Percentiles rank a stretch among this genome's conserved stretches.
Conservation (phyloP, 1,139 yeast genomes). For the Debaryomyces psychrophilus region DNA sequence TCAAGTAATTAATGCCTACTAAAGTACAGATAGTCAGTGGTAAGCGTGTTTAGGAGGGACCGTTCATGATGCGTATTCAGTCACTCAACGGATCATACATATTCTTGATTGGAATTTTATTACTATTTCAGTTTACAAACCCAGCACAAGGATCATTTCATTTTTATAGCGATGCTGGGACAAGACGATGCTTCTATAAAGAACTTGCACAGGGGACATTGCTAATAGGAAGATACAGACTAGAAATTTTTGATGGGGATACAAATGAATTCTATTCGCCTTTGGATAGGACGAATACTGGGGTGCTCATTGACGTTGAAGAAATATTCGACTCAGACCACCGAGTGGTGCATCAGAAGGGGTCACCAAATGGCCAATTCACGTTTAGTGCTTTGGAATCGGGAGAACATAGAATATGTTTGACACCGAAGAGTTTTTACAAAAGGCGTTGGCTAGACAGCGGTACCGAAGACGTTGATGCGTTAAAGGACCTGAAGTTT, state of each 20-base stretch:
- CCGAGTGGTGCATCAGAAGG: constrained; percentile 68
- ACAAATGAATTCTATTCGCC: constrained; percentile 49
- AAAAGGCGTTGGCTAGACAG: constrained; percentile 24
- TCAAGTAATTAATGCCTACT: neutral
- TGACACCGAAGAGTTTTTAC: constrained; percentile 59
- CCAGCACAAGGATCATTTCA: constrained; percentile 26
- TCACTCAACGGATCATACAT: neutral
- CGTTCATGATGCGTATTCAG: neutral
- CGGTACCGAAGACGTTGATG: constrained; percentile 15
- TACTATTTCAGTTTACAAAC: constrained; percentile 1
- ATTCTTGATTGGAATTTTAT: constrained; percentile 3
- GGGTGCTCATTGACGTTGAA: constrained; percentile 51
- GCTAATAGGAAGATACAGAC: constrained; percentile 59
- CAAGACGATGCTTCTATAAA: constrained; percentile 64
- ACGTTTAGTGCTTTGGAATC: constrained; percentile 69
- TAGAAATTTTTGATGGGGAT: constrained; percentile 56
- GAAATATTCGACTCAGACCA: constrained; percentile 70
- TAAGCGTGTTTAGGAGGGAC: neutral
- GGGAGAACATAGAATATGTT: constrained; percentile 75
- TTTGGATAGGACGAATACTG: constrained; percentile 32
- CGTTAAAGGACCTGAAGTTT: constrained; percentile 50
- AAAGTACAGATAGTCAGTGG: neutral
- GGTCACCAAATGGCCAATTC: constrained; percentile 62
- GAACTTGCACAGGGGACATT: constrained; percentile 64
- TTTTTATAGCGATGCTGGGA: constrained; percentile 61